Evolutionary conservation across 208 protist species (phyloP).

Genomic region (Leishmania guyanensis): DNA sequence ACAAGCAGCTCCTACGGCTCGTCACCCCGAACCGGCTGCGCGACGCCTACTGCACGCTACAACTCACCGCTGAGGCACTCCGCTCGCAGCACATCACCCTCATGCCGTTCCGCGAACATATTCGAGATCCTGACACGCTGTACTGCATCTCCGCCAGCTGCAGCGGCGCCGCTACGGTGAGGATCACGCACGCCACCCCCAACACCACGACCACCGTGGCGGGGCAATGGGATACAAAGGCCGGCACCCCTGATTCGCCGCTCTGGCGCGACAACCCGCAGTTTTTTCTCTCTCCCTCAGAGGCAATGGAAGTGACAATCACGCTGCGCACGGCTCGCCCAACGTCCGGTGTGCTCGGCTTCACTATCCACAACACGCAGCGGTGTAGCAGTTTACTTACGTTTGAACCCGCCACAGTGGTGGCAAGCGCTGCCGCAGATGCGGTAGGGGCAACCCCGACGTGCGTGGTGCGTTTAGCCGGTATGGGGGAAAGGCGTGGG

Average conservation of each 20-base stretch:
- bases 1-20: constrained; percentile 39
- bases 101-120: constrained; percentile 47
- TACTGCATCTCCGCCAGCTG: constrained; percentile 46
- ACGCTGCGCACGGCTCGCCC: constrained; percentile 27
- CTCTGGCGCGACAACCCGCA: constrained; percentile 89
- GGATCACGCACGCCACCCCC: constrained; percentile 33
- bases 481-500: constrained; percentile 74
- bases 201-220: constrained; percentile 38
- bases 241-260: constrained; percentile 48
- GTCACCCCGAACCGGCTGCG: constrained; percentile 22
- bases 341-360: constrained; percentile 48
- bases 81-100: constrained; percentile 30
- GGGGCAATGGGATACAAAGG: constrained; percentile 58
- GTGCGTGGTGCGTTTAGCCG: constrained; percentile 53
- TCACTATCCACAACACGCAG: constrained; percentile 72
- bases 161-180: constrained; percentile 28
- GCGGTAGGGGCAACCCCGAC: constrained; percentile 7
- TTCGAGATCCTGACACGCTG: constrained; percentile 26
- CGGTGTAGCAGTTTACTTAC: constrained; percentile 68
- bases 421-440: constrained; percentile 30
- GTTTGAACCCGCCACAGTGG: constrained; percentile 63
- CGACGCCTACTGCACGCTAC: constrained; percentile 39
- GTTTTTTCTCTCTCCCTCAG: constrained; percentile 78
- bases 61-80: constrained; percentile 3
- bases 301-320: constrained; percentile 68